These are phyloP conservation scores for Cenchrus fungigraminus DNA, from an alignment of 176 grass and related monocot species.

Conservation along the genomic window DNA sequence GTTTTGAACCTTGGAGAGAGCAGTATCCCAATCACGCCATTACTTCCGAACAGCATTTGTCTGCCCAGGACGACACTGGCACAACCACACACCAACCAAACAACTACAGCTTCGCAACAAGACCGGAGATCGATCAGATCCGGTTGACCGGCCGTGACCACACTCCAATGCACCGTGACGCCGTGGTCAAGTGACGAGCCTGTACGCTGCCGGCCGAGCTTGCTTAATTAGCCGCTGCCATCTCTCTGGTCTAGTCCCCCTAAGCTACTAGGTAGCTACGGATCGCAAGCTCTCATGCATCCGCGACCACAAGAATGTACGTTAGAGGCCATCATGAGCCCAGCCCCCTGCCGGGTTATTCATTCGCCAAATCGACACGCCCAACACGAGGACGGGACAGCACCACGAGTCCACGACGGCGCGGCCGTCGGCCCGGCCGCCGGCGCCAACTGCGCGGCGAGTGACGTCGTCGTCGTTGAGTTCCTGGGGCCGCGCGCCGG, in stretches of 20 bases:
- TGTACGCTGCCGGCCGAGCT: background rate
- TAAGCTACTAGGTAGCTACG: background rate
- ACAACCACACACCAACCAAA: background rate
- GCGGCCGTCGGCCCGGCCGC: background rate
- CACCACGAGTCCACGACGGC: background rate
- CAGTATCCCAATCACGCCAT: background rate
- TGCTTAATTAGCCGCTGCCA: background rate
- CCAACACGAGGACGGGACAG: background rate
- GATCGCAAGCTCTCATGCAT: background rate
- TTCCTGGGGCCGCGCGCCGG: background rate
- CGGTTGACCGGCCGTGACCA: constrained; percentile 23
- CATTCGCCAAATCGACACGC: background rate
- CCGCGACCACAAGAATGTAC: background rate
- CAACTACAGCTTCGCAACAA: background rate
- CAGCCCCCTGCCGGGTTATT: too few species aligned
- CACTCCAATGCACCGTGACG: background rate
- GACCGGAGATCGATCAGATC: background rate
- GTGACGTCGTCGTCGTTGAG: background rate
- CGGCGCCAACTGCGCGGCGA: background rate
- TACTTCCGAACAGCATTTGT: background rate
- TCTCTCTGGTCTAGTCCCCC: background rate
- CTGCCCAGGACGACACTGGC: background rate
- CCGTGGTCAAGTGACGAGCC: background rate
- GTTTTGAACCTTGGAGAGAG: background rate
- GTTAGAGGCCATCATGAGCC: background rate